These are phyloP conservation scores for Deinandra increscens DNA, from an alignment of 129 eudicot genomes.

Conservation along the genomic window DNA sequence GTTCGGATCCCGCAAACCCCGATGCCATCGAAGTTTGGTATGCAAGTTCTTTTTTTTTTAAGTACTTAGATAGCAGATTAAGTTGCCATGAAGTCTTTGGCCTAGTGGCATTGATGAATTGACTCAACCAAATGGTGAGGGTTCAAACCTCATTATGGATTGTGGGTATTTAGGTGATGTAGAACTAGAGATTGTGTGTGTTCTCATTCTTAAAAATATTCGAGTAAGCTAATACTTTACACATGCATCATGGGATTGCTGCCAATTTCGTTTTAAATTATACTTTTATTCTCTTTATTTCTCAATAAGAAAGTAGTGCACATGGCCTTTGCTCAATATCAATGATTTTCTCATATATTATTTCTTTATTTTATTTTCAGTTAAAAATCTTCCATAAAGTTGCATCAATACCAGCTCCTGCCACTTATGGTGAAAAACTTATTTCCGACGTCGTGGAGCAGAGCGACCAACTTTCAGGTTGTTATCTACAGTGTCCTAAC, in stretches of 20 bases:
- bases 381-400: conserved; percentile 71
- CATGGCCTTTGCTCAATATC: neutral
- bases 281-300: neutral
- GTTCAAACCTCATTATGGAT: too few relatives aligned
- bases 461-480: conserved; percentile 79
- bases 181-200: too few relatives aligned
- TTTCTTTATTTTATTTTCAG: conserved; percentile 34
- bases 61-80: neutral
- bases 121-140: too few relatives aligned
- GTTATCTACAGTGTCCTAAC: neutral
- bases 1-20: conserved; percentile 72
- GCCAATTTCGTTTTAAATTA: neutral
- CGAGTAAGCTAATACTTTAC: conserved; percentile 12
- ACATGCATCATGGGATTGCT: neutral
- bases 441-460: conserved; percentile 81
- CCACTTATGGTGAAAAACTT: conserved; percentile 66
- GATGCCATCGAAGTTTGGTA: conserved; percentile 91
- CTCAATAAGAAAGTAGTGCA: neutral
- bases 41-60: neutral
- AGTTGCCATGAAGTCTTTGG: neutral
- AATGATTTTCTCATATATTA: neutral
- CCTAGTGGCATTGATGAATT: too few relatives aligned
- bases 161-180: too few relatives aligned
- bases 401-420: conserved; percentile 74
- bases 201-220: neutral